Evolutionary conservation across 805 yeast genomes (phyloP).

Genomic region (Monosporozyma aquatica): DNA sequence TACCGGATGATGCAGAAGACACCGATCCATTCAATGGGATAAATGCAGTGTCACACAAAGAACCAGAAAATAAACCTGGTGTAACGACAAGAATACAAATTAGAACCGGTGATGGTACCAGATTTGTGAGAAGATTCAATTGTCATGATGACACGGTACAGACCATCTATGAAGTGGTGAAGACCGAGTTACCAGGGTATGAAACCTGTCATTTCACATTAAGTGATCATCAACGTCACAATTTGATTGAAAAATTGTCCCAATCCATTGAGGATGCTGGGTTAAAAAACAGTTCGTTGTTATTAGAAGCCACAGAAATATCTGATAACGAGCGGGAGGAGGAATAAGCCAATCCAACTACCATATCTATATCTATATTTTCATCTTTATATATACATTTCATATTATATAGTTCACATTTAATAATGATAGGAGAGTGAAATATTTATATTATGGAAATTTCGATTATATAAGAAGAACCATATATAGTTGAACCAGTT

Average conservation of each 20-base stretch:
- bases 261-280: constrained; percentile 64
- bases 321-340: background rate
- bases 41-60: constrained; percentile 43
- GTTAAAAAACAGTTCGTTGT: constrained; percentile 69
- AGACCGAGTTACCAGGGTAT: constrained; percentile 41
- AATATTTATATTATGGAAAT: no score
- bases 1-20: constrained; percentile 11
- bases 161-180: constrained; percentile 56
- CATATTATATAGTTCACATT: no score
- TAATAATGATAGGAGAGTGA: no score
- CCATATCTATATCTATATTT: no score
- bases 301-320: constrained; percentile 41
- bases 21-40: constrained; percentile 45
- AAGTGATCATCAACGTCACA: constrained; percentile 44
- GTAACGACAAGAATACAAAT: constrained; percentile 73
- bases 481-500: no score
- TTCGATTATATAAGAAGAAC: no score
- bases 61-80: constrained; percentile 50
- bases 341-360: background rate
- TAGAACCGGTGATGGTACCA: constrained; percentile 79
- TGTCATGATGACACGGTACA: constrained; percentile 46
- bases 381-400: no score
- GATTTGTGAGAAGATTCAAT: constrained; percentile 63
- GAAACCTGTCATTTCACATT: constrained; percentile 44
- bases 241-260: constrained; percentile 46